These are phyloP conservation scores for Vigna angularis DNA, from an alignment of 306 rosid genomes.

Conservation along the genomic window DNA sequence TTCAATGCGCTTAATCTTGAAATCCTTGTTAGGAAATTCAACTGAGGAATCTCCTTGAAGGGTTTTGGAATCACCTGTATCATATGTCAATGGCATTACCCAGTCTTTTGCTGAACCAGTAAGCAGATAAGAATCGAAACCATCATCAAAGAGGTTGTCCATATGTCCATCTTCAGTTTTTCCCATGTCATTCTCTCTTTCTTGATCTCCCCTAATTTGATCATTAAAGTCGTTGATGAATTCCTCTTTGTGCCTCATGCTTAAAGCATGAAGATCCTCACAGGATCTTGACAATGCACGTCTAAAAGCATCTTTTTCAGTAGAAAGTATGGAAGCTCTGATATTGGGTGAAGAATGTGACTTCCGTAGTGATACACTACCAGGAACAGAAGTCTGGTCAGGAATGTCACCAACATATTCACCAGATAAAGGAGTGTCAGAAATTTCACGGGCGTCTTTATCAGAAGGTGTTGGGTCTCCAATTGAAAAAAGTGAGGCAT, in stretches of 20 bases:
- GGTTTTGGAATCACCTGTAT: slow-evolving; percentile 43
- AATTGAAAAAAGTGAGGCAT: slow-evolving; percentile 57
- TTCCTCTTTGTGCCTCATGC: slow-evolving; percentile 51
- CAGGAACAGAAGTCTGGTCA: slow-evolving; percentile 44
- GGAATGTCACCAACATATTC: slow-evolving; percentile 52
- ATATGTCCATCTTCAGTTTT: slow-evolving; percentile 51
- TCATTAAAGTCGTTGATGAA: slow-evolving; percentile 49
- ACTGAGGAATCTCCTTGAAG: slow-evolving; percentile 55
- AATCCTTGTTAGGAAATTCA: slow-evolving; percentile 61
- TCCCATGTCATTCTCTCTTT: slow-evolving; percentile 41
- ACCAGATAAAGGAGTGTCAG: slow-evolving; percentile 55
- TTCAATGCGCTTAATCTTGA: slow-evolving; percentile 77
- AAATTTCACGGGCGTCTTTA: slow-evolving; percentile 60
- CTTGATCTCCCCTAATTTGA: slow-evolving; percentile 54
- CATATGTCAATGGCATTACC: slow-evolving; percentile 66
- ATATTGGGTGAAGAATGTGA: slow-evolving; percentile 70
- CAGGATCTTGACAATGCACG: slow-evolving; percentile 64
- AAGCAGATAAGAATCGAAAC: slow-evolving; percentile 58
- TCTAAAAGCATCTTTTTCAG: slow-evolving; percentile 42
- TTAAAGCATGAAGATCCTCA: slow-evolving; percentile 61
- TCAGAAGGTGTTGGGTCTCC: slow-evolving; percentile 59
- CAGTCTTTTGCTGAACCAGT: slow-evolving; percentile 68
- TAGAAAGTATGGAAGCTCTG: slow-evolving; percentile 48
- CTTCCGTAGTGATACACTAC: slow-evolving; percentile 51
- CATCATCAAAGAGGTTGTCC: slow-evolving; percentile 60